Evolutionary conservation across 2,329 filamentous ascomycete species (phyloP).

Genomic region (Colletotrichum tropicale): DNA sequence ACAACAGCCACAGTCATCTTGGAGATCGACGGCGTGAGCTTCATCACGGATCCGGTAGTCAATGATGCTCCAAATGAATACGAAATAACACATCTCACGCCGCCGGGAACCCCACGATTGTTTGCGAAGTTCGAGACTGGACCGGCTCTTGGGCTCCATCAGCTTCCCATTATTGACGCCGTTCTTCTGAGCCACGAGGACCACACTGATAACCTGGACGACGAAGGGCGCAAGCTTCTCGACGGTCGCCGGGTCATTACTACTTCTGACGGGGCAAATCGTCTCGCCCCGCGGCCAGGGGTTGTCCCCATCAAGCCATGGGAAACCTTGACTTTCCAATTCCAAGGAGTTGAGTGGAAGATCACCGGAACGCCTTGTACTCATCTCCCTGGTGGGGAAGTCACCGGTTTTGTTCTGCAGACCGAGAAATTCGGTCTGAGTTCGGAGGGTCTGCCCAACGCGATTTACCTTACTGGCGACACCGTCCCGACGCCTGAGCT

Average conservation of each 20-base stretch:
- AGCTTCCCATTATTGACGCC: conserved; percentile 49
- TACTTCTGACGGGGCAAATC: not conserved
- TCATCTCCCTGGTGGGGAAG: not conserved
- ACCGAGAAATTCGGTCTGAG: not conserved
- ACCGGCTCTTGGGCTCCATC: conserved; percentile 38
- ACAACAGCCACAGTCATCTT: conserved; percentile 54
- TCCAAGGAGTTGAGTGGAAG: not conserved
- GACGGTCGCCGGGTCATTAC: not conserved
- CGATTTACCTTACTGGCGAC: not conserved
- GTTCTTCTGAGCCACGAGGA: conserved; percentile 55
- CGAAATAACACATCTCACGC: not conserved
- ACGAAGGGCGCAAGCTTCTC: not conserved
- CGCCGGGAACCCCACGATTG: conserved; percentile 30
- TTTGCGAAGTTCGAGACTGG: not conserved
- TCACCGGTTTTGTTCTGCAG: not conserved
- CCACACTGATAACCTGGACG: conserved; percentile 46
- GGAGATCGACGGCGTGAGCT: conserved; percentile 42
- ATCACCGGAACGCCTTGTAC: not conserved
- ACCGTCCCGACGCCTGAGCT: not conserved
- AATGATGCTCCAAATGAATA: conserved; percentile 36
- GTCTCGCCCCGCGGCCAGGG: conserved; percentile 32
- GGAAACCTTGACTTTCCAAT: conserved; percentile 29
- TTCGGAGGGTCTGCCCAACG: not conserved
- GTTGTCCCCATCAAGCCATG: conserved; percentile 42
- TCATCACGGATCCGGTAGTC: conserved; percentile 52